A percentile compares a stretch with the other conserved stretches of the same genome.
These are phyloP conservation scores for Botrytis galanthina DNA, from an alignment of 2,329 filamentous ascomycete species.

Conservation along the genomic window DNA sequence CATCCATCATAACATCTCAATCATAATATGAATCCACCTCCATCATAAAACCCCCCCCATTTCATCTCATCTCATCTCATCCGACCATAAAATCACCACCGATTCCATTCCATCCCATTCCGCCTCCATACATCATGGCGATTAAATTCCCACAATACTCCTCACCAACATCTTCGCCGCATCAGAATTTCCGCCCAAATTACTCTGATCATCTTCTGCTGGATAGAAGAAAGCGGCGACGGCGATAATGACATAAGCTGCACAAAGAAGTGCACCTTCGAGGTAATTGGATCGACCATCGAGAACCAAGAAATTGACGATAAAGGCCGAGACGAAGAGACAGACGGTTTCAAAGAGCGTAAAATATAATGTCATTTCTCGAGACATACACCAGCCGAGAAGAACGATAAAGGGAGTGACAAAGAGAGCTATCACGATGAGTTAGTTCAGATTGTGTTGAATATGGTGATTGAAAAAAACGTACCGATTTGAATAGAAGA, in stretches of 20 bases:
- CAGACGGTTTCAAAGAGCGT: conserved; percentile 86
- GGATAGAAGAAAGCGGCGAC: conserved; percentile 68
- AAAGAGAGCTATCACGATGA: conserved; percentile 51
- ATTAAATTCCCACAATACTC: conserved; percentile 19
- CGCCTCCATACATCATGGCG: not conserved
- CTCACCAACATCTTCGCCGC: conserved; percentile 32
- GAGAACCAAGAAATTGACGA: conserved; percentile 83
- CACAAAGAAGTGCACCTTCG: conserved; percentile 69
- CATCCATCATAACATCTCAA: not conserved
- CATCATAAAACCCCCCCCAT: not conserved
- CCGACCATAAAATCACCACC: not conserved
- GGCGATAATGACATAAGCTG: conserved; percentile 66
- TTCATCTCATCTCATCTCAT: not conserved
- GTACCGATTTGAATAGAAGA: conserved; percentile 66
- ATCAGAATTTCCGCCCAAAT: conserved; percentile 36
- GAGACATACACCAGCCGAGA: conserved; percentile 66
- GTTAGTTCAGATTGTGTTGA: not conserved
- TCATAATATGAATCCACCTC: not conserved
- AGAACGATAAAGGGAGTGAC: conserved; percentile 69
- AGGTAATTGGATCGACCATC: conserved; percentile 86
- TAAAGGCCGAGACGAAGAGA: conserved; percentile 78
- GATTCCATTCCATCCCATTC: not conserved
- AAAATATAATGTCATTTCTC: conserved; percentile 78
- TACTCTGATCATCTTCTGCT: conserved; percentile 47
- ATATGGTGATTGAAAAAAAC: conserved; percentile 6